A percentile compares a stretch with the other conserved stretches of the same genome.
These are phyloP conservation scores for Canavalia gladiata DNA, from an alignment of 306 rosid genomes.

Conservation along the genomic window DNA sequence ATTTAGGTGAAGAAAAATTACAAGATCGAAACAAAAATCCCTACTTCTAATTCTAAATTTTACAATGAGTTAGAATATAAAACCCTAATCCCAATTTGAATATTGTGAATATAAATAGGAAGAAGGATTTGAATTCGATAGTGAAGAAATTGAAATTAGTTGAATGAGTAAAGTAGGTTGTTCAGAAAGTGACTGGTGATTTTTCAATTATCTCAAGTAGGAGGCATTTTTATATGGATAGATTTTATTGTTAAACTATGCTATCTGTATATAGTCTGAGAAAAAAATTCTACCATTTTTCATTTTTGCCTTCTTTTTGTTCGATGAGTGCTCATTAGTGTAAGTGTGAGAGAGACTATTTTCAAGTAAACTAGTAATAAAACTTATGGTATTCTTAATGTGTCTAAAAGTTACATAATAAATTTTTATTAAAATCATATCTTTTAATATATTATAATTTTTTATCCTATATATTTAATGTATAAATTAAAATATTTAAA, in stretches of 20 bases:
- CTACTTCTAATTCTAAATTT: conserved; percentile 26
- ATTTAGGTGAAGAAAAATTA: neutral
- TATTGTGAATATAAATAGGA: neutral
- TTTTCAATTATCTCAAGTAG: neutral
- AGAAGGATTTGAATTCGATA: neutral
- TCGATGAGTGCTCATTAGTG: no score
- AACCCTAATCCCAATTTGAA: conserved; percentile 18
- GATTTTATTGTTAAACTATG: no score
- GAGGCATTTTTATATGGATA: neutral
- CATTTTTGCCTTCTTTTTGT: neutral
- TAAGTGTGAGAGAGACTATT: no score
- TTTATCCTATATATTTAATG: no score
- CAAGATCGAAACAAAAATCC: neutral
- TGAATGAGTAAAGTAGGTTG: neutral
- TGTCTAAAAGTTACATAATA: no score
- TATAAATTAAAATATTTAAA: no score
- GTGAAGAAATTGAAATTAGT: neutral
- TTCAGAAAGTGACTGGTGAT: neutral
- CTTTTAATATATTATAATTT: no score
- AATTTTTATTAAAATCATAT: no score
- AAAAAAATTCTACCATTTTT: neutral
- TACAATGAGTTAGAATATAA: conserved; percentile 17
- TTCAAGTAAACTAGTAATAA: no score
- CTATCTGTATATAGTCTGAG: neutral
- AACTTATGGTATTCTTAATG: no score